A percentile compares a stretch with the other conserved stretches of the same genome.
These are phyloP conservation scores for Phialophora chinensis DNA, from an alignment of 2,329 filamentous ascomycete species.

Conservation along the genomic window DNA sequence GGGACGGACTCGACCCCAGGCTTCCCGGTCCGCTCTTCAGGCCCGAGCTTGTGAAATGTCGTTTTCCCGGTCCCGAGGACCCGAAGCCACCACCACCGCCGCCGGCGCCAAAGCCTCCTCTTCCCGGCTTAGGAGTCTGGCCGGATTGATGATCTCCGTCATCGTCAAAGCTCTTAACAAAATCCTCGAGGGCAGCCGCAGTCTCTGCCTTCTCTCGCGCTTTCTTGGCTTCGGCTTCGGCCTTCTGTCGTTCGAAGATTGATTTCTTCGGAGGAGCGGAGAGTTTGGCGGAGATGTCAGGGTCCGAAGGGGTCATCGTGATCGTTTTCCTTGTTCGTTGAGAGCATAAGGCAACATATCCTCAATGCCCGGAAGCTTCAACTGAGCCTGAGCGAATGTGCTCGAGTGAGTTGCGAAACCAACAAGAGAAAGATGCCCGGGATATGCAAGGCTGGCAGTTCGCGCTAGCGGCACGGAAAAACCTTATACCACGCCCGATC, in stretches of 20 bases:
- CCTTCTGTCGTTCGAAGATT: slow-evolving; percentile 84
- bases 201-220: slow-evolving; percentile 84
- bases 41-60: slow-evolving; percentile 64
- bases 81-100: slow-evolving; percentile 40
- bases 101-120: slow-evolving; percentile 43
- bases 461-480: slow-evolving; percentile 1
- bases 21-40: slow-evolving; percentile 58
- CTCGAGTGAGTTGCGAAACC: not conserved
- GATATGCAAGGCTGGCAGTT: not conserved
- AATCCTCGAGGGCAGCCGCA: slow-evolving; percentile 83
- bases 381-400: not conserved
- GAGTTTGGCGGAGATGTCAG: slow-evolving; percentile 77
- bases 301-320: slow-evolving; percentile 16
- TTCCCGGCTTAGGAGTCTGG: slow-evolving; percentile 38
- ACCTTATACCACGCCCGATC: not conserved
- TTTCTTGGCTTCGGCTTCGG: slow-evolving; percentile 87
- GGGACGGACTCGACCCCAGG: slow-evolving; percentile 48
- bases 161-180: slow-evolving; percentile 72
- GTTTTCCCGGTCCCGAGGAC: slow-evolving; percentile 55
- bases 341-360: not conserved
- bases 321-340: not conserved
- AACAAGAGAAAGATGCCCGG: not conserved
- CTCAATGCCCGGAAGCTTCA: not conserved
- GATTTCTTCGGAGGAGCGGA: slow-evolving; percentile 79
- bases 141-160: slow-evolving; percentile 42